Percentiles rank a stretch among this genome's conserved stretches.
phyloP scores from a whole-genome alignment of 1,284 basidiomycete species.

The Ceratobasidium sp. region DNA sequence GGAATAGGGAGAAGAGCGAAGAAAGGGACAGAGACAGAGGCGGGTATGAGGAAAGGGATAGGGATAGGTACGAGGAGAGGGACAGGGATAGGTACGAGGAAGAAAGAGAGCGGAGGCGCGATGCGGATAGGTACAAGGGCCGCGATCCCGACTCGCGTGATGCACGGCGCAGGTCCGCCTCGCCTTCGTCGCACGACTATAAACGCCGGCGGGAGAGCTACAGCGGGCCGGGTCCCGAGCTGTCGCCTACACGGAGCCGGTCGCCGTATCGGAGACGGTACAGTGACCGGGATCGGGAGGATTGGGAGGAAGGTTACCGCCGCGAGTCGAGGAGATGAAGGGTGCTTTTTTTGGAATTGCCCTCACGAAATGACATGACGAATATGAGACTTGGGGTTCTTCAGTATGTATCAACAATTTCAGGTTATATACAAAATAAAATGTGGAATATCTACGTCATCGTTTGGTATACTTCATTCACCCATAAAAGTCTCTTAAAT shows the following conservation, averaged over 20 bases:
- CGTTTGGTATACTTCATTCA: neutral
- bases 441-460: neutral
- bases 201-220: conserved; percentile 20
- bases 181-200: conserved; percentile 16
- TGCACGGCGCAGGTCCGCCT: conserved; percentile 29
- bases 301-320: neutral
- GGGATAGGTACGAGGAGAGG: too few relatives aligned
- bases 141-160: conserved; percentile 23
- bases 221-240: conserved; percentile 8
- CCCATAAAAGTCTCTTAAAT: neutral
- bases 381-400: neutral
- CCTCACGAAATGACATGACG: neutral
- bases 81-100: too few relatives aligned
- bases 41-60: conserved; percentile 10
- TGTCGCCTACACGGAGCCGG: conserved; percentile 26
- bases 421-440: neutral
- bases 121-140: neutral
- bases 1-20: conserved; percentile 4
- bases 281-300: conserved; percentile 21
- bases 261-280: conserved; percentile 21
- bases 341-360: neutral
- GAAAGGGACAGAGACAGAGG: conserved; percentile 1
- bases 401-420: conserved; percentile 1
- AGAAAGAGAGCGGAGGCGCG: neutral
- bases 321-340: neutral